phyloP scores from a whole-genome alignment of 352 stramenopile genomes.

The Bremia lactucae region DNA sequence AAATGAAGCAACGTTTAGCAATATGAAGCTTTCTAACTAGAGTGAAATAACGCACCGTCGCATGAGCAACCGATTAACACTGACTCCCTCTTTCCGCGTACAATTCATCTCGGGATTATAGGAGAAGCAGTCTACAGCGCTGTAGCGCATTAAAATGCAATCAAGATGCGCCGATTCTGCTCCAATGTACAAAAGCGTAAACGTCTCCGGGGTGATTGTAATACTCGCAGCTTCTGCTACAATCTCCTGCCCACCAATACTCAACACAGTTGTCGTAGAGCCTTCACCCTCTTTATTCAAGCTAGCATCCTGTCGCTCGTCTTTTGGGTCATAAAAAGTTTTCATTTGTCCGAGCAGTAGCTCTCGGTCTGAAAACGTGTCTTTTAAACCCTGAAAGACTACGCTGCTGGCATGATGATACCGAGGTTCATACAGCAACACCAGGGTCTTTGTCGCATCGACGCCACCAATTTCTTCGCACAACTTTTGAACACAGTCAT shows the following conservation, averaged over 20 bases:
- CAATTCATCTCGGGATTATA: conserved; percentile 44
- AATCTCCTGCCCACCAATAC: conserved; percentile 58
- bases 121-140: conserved; percentile 52
- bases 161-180: conserved; percentile 67
- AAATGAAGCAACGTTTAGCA: background rate
- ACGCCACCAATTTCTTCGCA: conserved; percentile 17
- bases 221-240: conserved; percentile 17
- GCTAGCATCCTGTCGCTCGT: background rate
- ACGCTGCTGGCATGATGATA: conserved; percentile 75
- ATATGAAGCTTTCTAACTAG: too few species aligned
- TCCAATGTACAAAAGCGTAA: conserved; percentile 63
- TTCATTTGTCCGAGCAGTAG: conserved; percentile 54
- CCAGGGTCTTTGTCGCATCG: conserved; percentile 37
- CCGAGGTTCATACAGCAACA: conserved; percentile 87
- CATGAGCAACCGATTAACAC: conserved; percentile 68
- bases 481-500: conserved; percentile 38
- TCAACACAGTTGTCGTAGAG: conserved; percentile 6
- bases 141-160: conserved; percentile 75
- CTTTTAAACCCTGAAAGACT: conserved; percentile 37
- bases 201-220: conserved; percentile 29
- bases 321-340: conserved; percentile 50
- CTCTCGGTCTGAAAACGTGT: conserved; percentile 25
- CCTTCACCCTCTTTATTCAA: too few species aligned
- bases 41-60: conserved; percentile 24
- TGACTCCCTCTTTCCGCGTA: conserved; percentile 42